phyloP scores from a whole-genome alignment of 1,284 basidiomycete genomes.

The Porogramme epimiltina region DNA sequence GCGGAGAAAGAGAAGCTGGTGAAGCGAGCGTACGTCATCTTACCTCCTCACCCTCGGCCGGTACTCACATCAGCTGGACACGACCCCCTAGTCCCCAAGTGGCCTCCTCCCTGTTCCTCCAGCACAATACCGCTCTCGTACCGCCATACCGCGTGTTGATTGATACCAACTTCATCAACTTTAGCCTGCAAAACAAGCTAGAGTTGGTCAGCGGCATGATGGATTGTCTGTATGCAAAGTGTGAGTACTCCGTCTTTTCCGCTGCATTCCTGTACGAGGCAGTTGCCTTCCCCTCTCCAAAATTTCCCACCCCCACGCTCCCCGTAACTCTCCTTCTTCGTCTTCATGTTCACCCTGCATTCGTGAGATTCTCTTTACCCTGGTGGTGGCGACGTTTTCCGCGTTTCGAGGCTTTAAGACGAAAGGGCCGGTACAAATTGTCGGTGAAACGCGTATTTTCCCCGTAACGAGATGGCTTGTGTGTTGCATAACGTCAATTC shows the following conservation, averaged over 20 bases:
- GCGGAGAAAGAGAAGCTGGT: slow-evolving; percentile 73
- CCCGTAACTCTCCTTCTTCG: too few species aligned
- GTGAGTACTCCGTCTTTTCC: slow-evolving; percentile 53
- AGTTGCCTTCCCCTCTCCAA: too few species aligned
- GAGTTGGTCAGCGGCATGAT: slow-evolving; percentile 98
- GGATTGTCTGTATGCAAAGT: slow-evolving; percentile 99
- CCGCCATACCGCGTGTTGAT: slow-evolving; percentile 98
- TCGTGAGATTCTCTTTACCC: too few species aligned
- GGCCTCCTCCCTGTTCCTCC: slow-evolving; percentile 91
- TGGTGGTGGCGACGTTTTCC: too few species aligned
- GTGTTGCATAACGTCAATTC: too few species aligned
- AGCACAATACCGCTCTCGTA: slow-evolving; percentile 94
- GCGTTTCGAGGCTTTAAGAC: too few species aligned
- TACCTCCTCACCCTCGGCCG: background rate
- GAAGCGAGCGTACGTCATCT: slow-evolving; percentile 61
- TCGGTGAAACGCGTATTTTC: too few species aligned
- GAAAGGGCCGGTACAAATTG: too few species aligned
- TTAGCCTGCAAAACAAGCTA: slow-evolving; percentile 97
- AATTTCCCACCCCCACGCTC: too few species aligned
- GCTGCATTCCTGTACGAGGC: too few species aligned
- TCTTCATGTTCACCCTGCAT: too few species aligned
- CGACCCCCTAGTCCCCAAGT: slow-evolving; percentile 62
- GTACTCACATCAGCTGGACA: slow-evolving; percentile 4
- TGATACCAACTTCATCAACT: slow-evolving; percentile 99
- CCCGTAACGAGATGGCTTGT: too few species aligned